These are phyloP conservation scores for Mikania micrantha DNA, from an alignment of 129 eudicot species.

Conservation along the genomic window DNA sequence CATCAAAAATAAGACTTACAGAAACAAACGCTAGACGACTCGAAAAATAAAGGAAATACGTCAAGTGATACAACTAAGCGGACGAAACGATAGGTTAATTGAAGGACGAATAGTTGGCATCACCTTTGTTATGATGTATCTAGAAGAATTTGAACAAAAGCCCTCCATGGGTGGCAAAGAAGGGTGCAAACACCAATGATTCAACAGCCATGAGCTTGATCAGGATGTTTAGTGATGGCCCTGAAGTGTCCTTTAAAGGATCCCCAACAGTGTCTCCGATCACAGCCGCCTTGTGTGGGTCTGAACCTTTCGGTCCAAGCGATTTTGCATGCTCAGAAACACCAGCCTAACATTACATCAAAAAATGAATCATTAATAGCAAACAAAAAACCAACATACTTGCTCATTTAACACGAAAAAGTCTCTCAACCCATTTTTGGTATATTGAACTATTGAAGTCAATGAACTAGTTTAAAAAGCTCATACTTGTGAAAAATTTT, in stretches of 20 bases:
- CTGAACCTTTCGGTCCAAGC: slow-evolving; percentile 94
- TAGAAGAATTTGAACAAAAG: slow-evolving; percentile 70
- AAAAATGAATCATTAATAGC: neutral
- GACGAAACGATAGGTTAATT: neutral
- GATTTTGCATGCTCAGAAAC: slow-evolving; percentile 69
- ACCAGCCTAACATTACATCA: slow-evolving; percentile 62
- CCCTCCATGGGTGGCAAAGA: slow-evolving; percentile 90
- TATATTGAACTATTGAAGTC: no score
- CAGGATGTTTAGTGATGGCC: slow-evolving; percentile 85
- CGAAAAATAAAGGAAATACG: slow-evolving; percentile 8
- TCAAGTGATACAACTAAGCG: slow-evolving; percentile 19
- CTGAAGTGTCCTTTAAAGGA: slow-evolving; percentile 93
- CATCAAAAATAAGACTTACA: slow-evolving; percentile 18
- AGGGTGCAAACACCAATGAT: slow-evolving; percentile 89
- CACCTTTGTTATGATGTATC: neutral
- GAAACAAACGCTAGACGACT: slow-evolving; percentile 19
- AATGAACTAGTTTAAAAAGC: no score
- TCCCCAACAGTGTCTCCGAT: slow-evolving; percentile 94
- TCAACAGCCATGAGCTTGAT: slow-evolving; percentile 97
- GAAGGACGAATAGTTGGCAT: neutral
- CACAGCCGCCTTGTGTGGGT: slow-evolving; percentile 90
- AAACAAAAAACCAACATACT: neutral
- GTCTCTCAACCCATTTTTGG: no score
- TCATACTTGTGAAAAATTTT: no score
- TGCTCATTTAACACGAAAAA: no score